These are phyloP conservation scores for Glycyrrhiza uralensis DNA, from an alignment of 306 rosid genomes.

Conservation along the genomic window DNA sequence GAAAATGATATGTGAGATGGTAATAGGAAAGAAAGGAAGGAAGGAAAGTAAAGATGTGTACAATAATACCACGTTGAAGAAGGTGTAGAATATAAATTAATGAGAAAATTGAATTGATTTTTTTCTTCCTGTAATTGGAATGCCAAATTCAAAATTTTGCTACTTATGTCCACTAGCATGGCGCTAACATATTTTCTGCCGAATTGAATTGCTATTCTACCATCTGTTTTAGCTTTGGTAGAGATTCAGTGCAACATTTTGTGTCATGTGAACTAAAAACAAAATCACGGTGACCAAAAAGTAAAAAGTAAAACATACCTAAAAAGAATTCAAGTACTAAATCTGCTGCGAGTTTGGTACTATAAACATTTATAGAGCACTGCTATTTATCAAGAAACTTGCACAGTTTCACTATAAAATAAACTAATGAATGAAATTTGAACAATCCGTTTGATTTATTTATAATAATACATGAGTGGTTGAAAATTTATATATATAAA, in stretches of 20 bases:
- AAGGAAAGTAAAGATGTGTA: not conserved
- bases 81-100: not conserved
- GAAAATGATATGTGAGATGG: not conserved
- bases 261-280: too few species aligned
- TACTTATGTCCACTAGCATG: not conserved
- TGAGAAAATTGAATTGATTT: constrained; percentile 17
- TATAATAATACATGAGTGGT: too few species aligned
- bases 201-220: not conserved
- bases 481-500: too few species aligned
- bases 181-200: not conserved
- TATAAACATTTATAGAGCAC: too few species aligned
- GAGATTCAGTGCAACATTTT: not conserved
- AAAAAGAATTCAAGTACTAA: not conserved
- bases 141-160: not conserved
- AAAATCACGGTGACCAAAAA: not conserved
- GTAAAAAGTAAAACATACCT: too few species aligned
- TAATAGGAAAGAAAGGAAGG: not conserved
- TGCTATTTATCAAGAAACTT: too few species aligned
- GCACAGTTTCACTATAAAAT: too few species aligned
- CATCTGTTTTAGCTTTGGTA: not conserved
- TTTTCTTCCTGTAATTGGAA: constrained; percentile 8
- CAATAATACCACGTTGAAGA: not conserved
- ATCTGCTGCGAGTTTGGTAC: not conserved
- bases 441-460: too few species aligned
- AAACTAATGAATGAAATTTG: too few species aligned